Base-by-base conservation (phyloP, 345 rosid species). In the Chamaenerion angustifolium region DNA sequence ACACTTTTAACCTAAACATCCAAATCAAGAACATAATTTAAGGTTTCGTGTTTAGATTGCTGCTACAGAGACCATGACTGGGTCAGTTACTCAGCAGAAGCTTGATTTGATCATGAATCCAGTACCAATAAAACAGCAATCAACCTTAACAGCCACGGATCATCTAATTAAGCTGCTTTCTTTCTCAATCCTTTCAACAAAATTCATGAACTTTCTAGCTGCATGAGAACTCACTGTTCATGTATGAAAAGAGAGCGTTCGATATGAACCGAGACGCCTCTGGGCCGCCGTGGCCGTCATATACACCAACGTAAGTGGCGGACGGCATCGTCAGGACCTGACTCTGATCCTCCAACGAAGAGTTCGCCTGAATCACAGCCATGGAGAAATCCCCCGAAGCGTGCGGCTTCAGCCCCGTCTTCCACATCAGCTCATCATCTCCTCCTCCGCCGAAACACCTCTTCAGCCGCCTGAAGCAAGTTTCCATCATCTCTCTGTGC, bases 261-360 rank as follows among this genome's bases (percentile, higher is more conserved):
- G 71, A 47, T 55, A 81, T 60, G 67, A 81, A 81, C 17, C 78
- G 81, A 43, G 88, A 70, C 63, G 83, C 69, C 45, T 81, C 79
- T 11, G 80, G 79, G 2, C 88, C 88, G 16, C 88, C 88, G 40
- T 81, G 88, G 53, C 88, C 88, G 50, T 81, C 88, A 58, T 81
- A 81, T 52, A 81, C 74, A 40, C 83, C 88, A 45, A 81, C 60
- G 51, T 64, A 81, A 5, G 83, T 81, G 21, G 81, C 74, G 27
- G 83, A 75, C 51, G 88, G 79, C 21, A 81, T 66, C 40, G 88
- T 73, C 31, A 67, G 67, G 15, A 81, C 81, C 59, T 81, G 88
- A 3, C 76, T 77, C 55, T 81, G 88, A 52, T 81, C 88, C 55
- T 81, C 88, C 55, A 81, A 51, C 37, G 19, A 40, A 12, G 88